These are phyloP conservation scores for Hymenoscyphus salicellus DNA, from an alignment of 2,329 filamentous ascomycete genomes.

Conservation along the genomic window DNA sequence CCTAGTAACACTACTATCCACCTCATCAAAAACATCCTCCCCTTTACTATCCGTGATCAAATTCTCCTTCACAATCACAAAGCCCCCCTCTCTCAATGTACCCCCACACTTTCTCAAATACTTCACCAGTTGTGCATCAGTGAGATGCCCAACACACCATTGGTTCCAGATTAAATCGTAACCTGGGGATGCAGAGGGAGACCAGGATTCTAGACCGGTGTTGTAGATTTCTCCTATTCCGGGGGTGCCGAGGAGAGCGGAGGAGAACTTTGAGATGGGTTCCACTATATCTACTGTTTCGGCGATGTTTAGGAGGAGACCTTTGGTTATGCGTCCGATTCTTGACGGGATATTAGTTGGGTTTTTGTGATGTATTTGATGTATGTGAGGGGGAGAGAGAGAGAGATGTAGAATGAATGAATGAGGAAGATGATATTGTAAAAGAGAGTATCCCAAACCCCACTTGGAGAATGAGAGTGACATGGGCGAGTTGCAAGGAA, in stretches of 20 bases:
- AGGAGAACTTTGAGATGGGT: conserved; percentile 78
- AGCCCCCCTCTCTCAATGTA: conserved; percentile 50
- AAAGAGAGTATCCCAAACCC: too few relatives aligned
- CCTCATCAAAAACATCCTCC: conserved; percentile 69
- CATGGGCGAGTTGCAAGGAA: background rate
- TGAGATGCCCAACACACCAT: conserved; percentile 85
- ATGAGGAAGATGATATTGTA: background rate
- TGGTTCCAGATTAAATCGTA: conserved; percentile 89
- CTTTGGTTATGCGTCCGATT: conserved; percentile 79
- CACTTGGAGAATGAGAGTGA: too few relatives aligned
- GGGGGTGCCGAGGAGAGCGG: conserved; percentile 52
- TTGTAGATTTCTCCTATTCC: conserved; percentile 66
- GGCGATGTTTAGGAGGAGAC: conserved; percentile 69
- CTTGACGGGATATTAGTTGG: conserved; percentile 40
- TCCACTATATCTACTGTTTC: conserved; percentile 77
- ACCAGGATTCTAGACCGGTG: conserved; percentile 72
- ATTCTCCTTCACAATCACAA: conserved; percentile 81
- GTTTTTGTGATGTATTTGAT: too few relatives aligned
- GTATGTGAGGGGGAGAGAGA: background rate
- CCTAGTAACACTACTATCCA: conserved; percentile 75
- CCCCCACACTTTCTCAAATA: conserved; percentile 63
- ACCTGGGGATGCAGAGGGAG: conserved; percentile 39
- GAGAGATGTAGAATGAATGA: background rate
- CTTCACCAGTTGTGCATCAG: conserved; percentile 65
- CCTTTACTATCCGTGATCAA: conserved; percentile 49